phyloP scores from a whole-genome alignment of 805 yeast species.

The Candida pseudoglaebosa region DNA sequence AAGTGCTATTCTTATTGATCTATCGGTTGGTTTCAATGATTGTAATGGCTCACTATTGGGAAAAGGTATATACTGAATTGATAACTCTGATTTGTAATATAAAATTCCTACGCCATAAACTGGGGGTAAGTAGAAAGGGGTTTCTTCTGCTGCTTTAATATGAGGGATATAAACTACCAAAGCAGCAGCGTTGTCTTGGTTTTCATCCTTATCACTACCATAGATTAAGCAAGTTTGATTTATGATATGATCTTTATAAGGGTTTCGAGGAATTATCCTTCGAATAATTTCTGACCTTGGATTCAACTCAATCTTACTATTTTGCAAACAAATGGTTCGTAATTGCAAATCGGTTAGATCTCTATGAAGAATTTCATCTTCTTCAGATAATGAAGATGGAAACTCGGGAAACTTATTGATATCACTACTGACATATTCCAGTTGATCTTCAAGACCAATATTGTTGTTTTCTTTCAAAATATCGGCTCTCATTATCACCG shows the following conservation, averaged over 20 bases:
- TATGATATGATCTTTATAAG: conserved; percentile 74
- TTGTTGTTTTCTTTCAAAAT: conserved; percentile 52
- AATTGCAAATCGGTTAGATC: conserved; percentile 31
- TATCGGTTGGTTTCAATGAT: conserved; percentile 42
- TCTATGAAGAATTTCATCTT: conserved; percentile 23
- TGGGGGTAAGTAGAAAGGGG: conserved; percentile 88
- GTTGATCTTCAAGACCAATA: conserved; percentile 30
- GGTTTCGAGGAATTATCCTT: conserved; percentile 87
- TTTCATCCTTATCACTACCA: conserved; percentile 17
- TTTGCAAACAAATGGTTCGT: conserved; percentile 24
- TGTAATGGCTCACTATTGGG: conserved; percentile 18
- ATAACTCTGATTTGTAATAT: conserved; percentile 43
- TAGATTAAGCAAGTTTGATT: conserved; percentile 76
- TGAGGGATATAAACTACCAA: conserved; percentile 80
- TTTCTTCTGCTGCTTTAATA: conserved; percentile 50
- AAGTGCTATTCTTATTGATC: conserved; percentile 79
- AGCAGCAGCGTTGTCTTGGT: conserved; percentile 32
- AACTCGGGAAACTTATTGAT: conserved; percentile 29
- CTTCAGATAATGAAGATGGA: conserved; percentile 21
- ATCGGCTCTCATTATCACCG: conserved; percentile 87
- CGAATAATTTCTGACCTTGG: conserved; percentile 61
- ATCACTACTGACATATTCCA: conserved; percentile 23
- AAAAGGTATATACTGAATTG: conserved; percentile 76
- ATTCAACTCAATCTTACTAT: conserved; percentile 17
- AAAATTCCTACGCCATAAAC: conserved; percentile 76